These are phyloP conservation scores for Erythrobasidium hasegawianum DNA, from an alignment of 1,284 basidiomycete genomes.

Conservation along the genomic window DNA sequence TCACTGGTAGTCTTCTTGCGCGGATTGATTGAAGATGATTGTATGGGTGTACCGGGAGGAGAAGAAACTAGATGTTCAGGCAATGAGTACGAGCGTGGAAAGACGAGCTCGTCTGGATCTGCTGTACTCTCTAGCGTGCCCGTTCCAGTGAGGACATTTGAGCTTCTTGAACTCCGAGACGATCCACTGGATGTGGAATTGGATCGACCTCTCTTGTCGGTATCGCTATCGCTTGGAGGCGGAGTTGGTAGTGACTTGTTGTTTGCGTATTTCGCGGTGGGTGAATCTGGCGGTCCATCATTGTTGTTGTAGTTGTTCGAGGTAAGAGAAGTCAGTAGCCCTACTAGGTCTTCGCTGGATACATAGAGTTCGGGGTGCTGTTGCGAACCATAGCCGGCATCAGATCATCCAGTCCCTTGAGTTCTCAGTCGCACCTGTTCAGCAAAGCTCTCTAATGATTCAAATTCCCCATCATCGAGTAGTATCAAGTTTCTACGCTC, in stretches of 20 bases:
- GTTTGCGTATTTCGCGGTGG: conserved; percentile 38
- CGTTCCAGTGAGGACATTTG: conserved; percentile 58
- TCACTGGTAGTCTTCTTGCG: conserved; percentile 14
- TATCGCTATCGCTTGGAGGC: conserved; percentile 40
- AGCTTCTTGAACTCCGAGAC: conserved; percentile 54
- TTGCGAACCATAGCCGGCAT: not conserved
- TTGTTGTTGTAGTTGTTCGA: conserved; percentile 52
- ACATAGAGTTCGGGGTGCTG: conserved; percentile 61
- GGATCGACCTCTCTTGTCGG: conserved; percentile 52
- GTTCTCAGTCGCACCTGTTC: conserved; percentile 11
- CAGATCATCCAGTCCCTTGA: not conserved
- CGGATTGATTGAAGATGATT: not conserved
- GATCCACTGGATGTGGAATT: conserved; percentile 51
- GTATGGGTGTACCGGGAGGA: conserved; percentile 25
- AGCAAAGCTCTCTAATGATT: conserved; percentile 7
- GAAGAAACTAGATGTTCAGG: conserved; percentile 20
- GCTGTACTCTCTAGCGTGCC: conserved; percentile 14
- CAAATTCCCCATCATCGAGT: conserved; percentile 14
- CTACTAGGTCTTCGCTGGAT: conserved; percentile 62
- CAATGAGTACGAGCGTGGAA: conserved; percentile 23
- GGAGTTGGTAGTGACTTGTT: conserved; percentile 39
- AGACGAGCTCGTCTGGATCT: conserved; percentile 6
- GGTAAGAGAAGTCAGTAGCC: conserved; percentile 63
- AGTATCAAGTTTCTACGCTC: conserved; percentile 7
- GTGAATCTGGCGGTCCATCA: conserved; percentile 50